These are phyloP conservation scores for Camelina hispida DNA, from an alignment of 345 rosid genomes.

Conservation along the genomic window DNA sequence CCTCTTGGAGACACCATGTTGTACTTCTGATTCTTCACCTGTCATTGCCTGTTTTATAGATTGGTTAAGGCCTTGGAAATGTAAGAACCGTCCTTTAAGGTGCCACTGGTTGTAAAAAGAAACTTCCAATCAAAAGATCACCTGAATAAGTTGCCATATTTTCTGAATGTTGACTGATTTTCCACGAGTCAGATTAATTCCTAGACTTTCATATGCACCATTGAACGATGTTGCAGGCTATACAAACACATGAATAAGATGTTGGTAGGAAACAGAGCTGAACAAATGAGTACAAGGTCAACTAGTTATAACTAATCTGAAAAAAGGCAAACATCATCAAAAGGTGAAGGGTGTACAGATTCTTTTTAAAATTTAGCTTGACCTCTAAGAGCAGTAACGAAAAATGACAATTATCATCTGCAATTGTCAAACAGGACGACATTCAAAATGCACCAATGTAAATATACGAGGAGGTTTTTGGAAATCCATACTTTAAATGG, in stretches of 20 bases:
- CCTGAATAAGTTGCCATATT: slow-evolving; percentile 94
- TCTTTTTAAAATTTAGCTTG: background rate
- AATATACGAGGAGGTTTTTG: slow-evolving; percentile 10
- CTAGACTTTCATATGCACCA: slow-evolving; percentile 70
- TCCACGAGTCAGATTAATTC: slow-evolving; percentile 62
- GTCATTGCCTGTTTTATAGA: slow-evolving; percentile 56
- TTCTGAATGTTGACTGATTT: slow-evolving; percentile 86
- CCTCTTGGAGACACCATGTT: slow-evolving; percentile 61
- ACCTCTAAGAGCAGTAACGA: background rate
- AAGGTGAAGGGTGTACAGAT: slow-evolving; percentile 1
- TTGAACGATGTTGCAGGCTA: slow-evolving; percentile 79
- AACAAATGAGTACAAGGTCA: background rate
- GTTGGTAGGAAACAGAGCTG: slow-evolving; percentile 3
- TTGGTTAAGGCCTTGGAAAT: slow-evolving; percentile 5
- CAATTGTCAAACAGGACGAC: background rate
- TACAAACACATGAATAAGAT: background rate
- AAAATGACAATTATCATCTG: background rate
- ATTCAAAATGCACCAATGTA: background rate
- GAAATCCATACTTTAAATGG: slow-evolving; percentile 59
- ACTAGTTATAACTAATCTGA: background rate
- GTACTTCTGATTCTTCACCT: slow-evolving; percentile 64
- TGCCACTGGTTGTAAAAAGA: background rate
- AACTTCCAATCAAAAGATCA: slow-evolving; percentile 25
- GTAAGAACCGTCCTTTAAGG: slow-evolving; percentile 11
- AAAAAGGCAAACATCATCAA: slow-evolving; percentile 5